These are phyloP conservation scores for Aspergillus piperis DNA, from an alignment of 2,329 filamentous ascomycete genomes.

Conservation along the genomic window DNA sequence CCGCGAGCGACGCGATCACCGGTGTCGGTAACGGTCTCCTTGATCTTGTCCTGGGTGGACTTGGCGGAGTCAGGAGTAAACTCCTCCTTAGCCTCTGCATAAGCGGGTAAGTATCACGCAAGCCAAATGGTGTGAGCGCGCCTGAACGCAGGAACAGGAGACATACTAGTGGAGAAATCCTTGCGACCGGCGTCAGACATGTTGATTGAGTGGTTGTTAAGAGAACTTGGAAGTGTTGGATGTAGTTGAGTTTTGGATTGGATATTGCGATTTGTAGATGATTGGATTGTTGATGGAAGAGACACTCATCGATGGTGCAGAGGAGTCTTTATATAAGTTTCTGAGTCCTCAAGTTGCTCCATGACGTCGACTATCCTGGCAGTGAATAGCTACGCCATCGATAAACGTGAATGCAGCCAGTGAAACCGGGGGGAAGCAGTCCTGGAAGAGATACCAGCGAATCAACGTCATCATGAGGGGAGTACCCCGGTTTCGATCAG, in stretches of 20 bases:
- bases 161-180: constrained; percentile 56
- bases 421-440: neutral
- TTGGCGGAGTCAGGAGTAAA: constrained; percentile 62
- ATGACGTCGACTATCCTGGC: constrained; percentile 24
- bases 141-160: neutral
- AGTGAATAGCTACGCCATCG: neutral
- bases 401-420: neutral
- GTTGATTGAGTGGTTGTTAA: constrained; percentile 33
- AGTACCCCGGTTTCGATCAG: neutral
- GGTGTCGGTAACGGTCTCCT: constrained; percentile 58
- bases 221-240: neutral
- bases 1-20: constrained; percentile 58
- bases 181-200: constrained; percentile 67
- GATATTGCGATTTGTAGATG: neutral
- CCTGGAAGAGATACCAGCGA: constrained; percentile 3
- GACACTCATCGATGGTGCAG: neutral
- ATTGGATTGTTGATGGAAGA: constrained; percentile 9
- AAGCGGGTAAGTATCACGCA: constrained; percentile 25
- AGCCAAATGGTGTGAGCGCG: neutral
- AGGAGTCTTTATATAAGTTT: constrained; percentile 28
- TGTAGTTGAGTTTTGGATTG: neutral
- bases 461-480: constrained; percentile 13
- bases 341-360: neutral
- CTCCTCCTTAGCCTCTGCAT: constrained; percentile 56
- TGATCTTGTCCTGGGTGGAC: constrained; percentile 61